Evolutionary conservation across 2,329 filamentous ascomycete species (phyloP).

Genomic region (Dryadomyces quercivorus): DNA sequence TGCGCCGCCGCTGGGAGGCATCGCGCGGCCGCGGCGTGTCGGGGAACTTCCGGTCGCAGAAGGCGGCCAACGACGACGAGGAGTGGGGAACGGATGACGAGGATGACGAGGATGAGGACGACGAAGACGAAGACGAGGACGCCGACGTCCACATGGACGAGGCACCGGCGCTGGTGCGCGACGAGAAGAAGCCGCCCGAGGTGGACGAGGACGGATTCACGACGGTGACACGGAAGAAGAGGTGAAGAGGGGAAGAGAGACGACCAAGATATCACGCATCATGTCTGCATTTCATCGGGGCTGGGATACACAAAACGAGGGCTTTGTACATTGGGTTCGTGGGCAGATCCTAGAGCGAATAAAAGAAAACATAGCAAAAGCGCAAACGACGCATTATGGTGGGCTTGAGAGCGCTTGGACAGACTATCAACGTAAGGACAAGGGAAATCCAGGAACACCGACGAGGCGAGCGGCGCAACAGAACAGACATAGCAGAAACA

Average conservation of each 20-base stretch:
- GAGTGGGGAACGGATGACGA: constrained; percentile 46
- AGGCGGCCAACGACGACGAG: constrained; percentile 43
- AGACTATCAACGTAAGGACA: too few relatives aligned
- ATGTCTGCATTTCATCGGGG: background rate
- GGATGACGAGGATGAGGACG: constrained; percentile 42
- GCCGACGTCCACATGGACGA: constrained; percentile 55
- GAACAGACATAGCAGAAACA: background rate
- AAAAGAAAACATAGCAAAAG: background rate
- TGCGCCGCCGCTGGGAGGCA: constrained; percentile 52
- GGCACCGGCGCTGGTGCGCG: constrained; percentile 44
- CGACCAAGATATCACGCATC: background rate
- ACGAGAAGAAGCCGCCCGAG: constrained; percentile 57
- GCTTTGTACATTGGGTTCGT: background rate
- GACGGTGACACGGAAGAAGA: constrained; percentile 59
- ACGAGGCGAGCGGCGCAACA: background rate
- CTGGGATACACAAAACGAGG: background rate
- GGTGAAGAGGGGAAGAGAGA: constrained; percentile 17
- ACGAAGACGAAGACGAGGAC: constrained; percentile 39
- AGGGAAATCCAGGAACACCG: too few relatives aligned
- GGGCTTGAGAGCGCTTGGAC: too few relatives aligned
- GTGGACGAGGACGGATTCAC: constrained; percentile 76
- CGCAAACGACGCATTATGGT: too few relatives aligned
- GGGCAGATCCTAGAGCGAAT: background rate
- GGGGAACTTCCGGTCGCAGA: constrained; percentile 41
- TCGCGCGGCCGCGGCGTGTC: constrained; percentile 47